Conservation (phyloP, 75 land plant genomes). For the Chamaecyparis obtusa region DNA sequence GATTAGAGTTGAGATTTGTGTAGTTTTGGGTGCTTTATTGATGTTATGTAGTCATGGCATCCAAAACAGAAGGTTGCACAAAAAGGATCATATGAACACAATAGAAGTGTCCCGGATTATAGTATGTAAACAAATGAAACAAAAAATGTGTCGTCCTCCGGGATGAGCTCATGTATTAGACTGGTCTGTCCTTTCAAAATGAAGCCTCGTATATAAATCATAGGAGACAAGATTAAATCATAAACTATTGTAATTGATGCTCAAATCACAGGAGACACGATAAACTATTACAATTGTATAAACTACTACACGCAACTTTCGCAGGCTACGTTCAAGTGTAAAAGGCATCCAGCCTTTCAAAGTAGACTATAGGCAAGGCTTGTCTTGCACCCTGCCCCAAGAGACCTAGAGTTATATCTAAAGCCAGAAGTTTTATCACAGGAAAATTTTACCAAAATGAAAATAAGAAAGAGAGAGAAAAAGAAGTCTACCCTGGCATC, state of each 20-base stretch:
- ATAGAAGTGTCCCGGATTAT: background rate
- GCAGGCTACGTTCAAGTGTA: too few relatives aligned
- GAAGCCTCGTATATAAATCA: background rate
- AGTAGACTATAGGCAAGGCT: too few relatives aligned
- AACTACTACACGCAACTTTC: background rate
- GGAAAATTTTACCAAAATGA: background rate
- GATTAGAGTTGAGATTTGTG: too few relatives aligned
- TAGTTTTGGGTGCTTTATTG: too few relatives aligned
- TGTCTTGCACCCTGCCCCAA: too few relatives aligned
- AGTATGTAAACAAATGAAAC: background rate
- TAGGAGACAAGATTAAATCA: background rate
- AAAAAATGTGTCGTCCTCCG: background rate
- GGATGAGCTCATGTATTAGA: background rate
- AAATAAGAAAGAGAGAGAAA: background rate
- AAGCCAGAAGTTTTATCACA: background rate
- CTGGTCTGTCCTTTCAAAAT: background rate
- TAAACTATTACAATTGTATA: background rate
- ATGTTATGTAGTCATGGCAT: background rate
- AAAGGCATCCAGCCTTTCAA: background rate
- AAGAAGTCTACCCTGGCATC: constrained; percentile 62
- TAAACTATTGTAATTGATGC: background rate
- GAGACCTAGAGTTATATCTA: background rate
- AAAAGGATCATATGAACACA: background rate
- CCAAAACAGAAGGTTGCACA: background rate
- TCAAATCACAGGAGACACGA: background rate